phyloP scores from a whole-genome alignment of 176 grass and related monocot genomes.

The Tillandsia leiboldiana region DNA sequence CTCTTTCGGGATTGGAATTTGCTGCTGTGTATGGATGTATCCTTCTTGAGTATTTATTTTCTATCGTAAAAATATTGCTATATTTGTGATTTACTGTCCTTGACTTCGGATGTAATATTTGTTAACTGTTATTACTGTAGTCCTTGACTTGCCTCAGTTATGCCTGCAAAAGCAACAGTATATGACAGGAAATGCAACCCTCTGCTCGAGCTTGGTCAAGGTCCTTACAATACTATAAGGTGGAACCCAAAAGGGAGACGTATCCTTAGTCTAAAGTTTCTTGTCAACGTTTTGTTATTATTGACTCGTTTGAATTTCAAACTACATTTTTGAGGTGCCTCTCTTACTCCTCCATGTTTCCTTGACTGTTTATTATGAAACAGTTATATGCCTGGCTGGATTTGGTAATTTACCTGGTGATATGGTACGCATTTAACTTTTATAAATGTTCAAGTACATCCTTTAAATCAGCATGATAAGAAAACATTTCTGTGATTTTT shows the following conservation, averaged over 20 bases:
- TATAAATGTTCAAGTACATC: background rate
- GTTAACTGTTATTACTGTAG: no score
- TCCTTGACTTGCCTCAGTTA: slow-evolving; percentile 59
- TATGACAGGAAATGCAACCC: slow-evolving; percentile 90
- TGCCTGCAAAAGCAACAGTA: slow-evolving; percentile 80
- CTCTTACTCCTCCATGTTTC: slow-evolving; percentile 8
- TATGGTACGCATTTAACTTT: slow-evolving; percentile 50
- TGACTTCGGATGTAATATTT: background rate
- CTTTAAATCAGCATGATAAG: background rate
- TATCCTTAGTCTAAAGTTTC: slow-evolving; percentile 44
- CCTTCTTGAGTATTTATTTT: slow-evolving; percentile 4
- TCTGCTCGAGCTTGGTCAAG: slow-evolving; percentile 87
- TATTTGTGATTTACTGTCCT: slow-evolving; percentile 10
- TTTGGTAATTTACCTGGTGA: slow-evolving; percentile 97
- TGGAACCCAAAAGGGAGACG: slow-evolving; percentile 90
- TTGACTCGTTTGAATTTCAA: slow-evolving; percentile 1
- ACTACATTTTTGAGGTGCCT: background rate
- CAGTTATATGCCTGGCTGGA: slow-evolving; percentile 82
- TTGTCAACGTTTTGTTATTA: slow-evolving; percentile 8
- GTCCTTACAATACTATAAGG: slow-evolving; percentile 90
- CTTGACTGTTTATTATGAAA: slow-evolving; percentile 45
- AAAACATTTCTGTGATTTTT: background rate
- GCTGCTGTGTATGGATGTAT: slow-evolving; percentile 92
- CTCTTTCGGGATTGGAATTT: slow-evolving; percentile 70
- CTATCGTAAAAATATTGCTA: background rate